Percentiles rank a stretch among this genome's conserved stretches.
These are phyloP conservation scores for Cytidiella melzeri DNA, from an alignment of 768 basidiomycete species.

Conservation along the genomic window DNA sequence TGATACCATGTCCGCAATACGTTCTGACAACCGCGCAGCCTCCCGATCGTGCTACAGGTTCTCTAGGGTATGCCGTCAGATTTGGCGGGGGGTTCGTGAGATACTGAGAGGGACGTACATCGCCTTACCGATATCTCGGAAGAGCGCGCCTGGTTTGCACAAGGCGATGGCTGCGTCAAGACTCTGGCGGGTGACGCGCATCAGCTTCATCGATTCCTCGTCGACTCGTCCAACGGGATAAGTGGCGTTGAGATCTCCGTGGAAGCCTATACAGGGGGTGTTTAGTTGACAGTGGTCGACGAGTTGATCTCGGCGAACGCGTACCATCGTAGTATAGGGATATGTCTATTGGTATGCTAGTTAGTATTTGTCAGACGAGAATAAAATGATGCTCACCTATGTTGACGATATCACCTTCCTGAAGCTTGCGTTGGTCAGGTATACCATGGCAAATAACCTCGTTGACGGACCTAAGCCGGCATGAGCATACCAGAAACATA, in stretches of 20 bases:
- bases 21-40: slow-evolving; percentile 89
- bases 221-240: slow-evolving; percentile 87
- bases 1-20: slow-evolving; percentile 89
- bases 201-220: slow-evolving; percentile 76
- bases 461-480: slow-evolving; percentile 66
- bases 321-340: slow-evolving; percentile 73
- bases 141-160: slow-evolving; percentile 90
- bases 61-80: slow-evolving; percentile 36
- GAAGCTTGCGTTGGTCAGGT: slow-evolving; percentile 76
- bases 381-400: slow-evolving; percentile 49
- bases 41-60: slow-evolving; percentile 76
- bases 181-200: slow-evolving; percentile 74
- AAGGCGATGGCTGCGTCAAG: slow-evolving; percentile 86
- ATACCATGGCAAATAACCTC: slow-evolving; percentile 98
- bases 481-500: neutral
- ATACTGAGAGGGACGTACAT: slow-evolving; percentile 51
- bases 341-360: slow-evolving; percentile 47
- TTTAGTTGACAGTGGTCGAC: neutral
- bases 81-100: neutral
- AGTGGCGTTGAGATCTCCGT: slow-evolving; percentile 89
- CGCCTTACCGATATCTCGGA: slow-evolving; percentile 80
- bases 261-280: slow-evolving; percentile 52
- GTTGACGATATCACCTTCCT: slow-evolving; percentile 95
- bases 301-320: slow-evolving; percentile 3
- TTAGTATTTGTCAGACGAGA: neutral